Percentiles rank a stretch among this genome's conserved stretches.
Evolutionary conservation across 768 basidiomycete species (phyloP).

Genomic region (Tricholoma furcatifolium): DNA sequence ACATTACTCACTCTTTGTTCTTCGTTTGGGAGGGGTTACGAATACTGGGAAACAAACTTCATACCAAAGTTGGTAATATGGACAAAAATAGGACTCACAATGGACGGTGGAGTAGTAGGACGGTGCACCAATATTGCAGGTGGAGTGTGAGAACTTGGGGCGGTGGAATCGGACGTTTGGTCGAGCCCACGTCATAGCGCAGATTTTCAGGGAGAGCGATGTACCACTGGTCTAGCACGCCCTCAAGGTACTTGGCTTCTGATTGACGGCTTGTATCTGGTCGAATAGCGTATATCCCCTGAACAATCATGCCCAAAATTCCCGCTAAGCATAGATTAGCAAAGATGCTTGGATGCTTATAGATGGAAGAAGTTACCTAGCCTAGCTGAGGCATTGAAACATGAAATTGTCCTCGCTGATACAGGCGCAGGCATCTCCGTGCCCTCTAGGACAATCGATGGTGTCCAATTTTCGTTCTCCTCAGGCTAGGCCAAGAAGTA

Average conservation of each 20-base stretch:
- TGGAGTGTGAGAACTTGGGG: slow-evolving; percentile 75
- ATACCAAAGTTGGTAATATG: background rate
- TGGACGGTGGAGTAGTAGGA: slow-evolving; percentile 71
- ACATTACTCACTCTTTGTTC: slow-evolving; percentile 36
- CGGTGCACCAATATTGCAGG: slow-evolving; percentile 86
- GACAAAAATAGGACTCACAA: slow-evolving; percentile 51
- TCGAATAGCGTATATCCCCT: slow-evolving; percentile 68
- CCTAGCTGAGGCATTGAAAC: slow-evolving; percentile 71
- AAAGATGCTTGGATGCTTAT: background rate
- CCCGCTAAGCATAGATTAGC: slow-evolving; percentile 43
- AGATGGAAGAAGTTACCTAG: slow-evolving; percentile 52
- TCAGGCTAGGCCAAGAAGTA: slow-evolving; percentile 44
- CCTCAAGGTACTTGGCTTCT: slow-evolving; percentile 59
- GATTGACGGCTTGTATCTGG: slow-evolving; percentile 52
- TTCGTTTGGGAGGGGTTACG: slow-evolving; percentile 29
- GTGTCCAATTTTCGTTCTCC: slow-evolving; percentile 55
- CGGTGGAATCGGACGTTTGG: slow-evolving; percentile 41
- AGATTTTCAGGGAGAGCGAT: slow-evolving; percentile 68
- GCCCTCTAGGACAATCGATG: slow-evolving; percentile 28
- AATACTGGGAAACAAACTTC: slow-evolving; percentile 34
- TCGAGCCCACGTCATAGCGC: slow-evolving; percentile 54
- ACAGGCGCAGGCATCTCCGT: slow-evolving; percentile 29
- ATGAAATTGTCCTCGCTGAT: slow-evolving; percentile 60
- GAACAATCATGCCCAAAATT: slow-evolving; percentile 67
- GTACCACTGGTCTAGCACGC: slow-evolving; percentile 71